A percentile compares a stretch with the other conserved stretches of the same genome.
These are phyloP conservation scores for Populus deltoides DNA, from an alignment of 345 rosid species.

Conservation along the genomic window DNA sequence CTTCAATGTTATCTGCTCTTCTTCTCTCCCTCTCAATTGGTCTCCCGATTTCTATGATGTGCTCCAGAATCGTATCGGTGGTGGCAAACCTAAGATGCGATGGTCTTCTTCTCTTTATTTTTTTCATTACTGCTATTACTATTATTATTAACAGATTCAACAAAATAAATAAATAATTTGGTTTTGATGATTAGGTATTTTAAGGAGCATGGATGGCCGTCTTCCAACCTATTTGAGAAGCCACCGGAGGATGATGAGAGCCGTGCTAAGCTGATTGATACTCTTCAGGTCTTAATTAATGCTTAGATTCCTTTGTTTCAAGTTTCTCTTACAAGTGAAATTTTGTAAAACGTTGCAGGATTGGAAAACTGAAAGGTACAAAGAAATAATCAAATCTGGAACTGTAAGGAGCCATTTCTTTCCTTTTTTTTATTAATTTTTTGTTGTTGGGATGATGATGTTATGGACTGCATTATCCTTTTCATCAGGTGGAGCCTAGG, in stretches of 20 bases:
- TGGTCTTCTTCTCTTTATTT: slow-evolving; percentile 36
- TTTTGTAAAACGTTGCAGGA: slow-evolving; percentile 45
- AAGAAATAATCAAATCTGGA: slow-evolving; percentile 89
- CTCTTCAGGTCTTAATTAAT: slow-evolving; percentile 56
- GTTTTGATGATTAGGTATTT: slow-evolving; percentile 59
- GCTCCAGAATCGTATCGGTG: slow-evolving; percentile 82
- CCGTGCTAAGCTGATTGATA: slow-evolving; percentile 69
- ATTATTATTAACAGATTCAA: not conserved
- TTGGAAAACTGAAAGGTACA: slow-evolving; percentile 96
- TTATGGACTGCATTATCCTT: not conserved
- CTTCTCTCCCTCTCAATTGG: slow-evolving; percentile 61
- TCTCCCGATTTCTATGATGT: slow-evolving; percentile 66
- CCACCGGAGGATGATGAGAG: slow-evolving; percentile 65
- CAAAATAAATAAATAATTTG: not conserved
- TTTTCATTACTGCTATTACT: not conserved
- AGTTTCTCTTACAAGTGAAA: not conserved
- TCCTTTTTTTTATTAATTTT: not conserved
- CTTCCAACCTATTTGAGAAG: slow-evolving; percentile 51
- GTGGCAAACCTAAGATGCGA: slow-evolving; percentile 98
- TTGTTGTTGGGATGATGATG: not conserved
- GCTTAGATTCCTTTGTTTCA: not conserved
- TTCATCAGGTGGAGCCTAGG: slow-evolving; percentile 76
- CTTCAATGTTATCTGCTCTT: slow-evolving; percentile 71
- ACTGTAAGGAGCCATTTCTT: slow-evolving; percentile 47
- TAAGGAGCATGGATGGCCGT: slow-evolving; percentile 92